Evolutionary conservation across 2,329 filamentous ascomycete species (phyloP), one percentile per base, ranked within the genome.

Genomic region (Aspergillus transmontanensis): DNA sequence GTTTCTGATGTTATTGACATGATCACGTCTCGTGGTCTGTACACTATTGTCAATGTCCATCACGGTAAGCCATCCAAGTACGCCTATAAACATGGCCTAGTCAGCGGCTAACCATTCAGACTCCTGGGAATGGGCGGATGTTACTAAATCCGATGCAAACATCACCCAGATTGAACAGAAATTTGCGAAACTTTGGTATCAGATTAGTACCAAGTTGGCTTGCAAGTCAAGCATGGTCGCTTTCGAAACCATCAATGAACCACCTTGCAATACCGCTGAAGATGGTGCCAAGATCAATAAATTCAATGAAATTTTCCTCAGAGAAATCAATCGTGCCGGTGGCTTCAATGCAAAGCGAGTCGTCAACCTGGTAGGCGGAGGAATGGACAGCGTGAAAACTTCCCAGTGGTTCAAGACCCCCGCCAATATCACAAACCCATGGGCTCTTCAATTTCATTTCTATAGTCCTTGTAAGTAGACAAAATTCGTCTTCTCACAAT

Each of bases 391-490:
- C 16, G 69, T 77, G 14, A 85, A 86, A 71, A 87, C 85, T 2
- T 81, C 78, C 1, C 74, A 84, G 64, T 87, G 82, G 81, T 88
- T 88, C 68, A 73, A 81, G 63, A 75, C 75, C 11, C 83, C 84
- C 0, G 72, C 74, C 1, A 80, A 82, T 34, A 84, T 83, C 46
- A 80, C 80, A 14, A 86, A 86, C 62, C 86, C 86, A 0, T 88
- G 84, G 81, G 85, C 83, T 0, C 79, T 88, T 34, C 86, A 88
- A 70, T 87, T 86, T 70, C 87, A 89, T 69, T 88, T 87, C 73
- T 89, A 88, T 74, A 83, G 67, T 64, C 75, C 55, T 75, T 82
- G 73, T 75, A 60, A 70, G 69, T 63, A 6, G 19, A 34, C 6
- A 10, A n/a, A 2, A 4, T 26, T 34, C 6, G 26, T 28, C 4